Evolutionary conservation across 1,284 basidiomycete genomes (phyloP), one percentile per base, ranked within the genome.

Genomic region (Apiotrichum siamense): DNA sequence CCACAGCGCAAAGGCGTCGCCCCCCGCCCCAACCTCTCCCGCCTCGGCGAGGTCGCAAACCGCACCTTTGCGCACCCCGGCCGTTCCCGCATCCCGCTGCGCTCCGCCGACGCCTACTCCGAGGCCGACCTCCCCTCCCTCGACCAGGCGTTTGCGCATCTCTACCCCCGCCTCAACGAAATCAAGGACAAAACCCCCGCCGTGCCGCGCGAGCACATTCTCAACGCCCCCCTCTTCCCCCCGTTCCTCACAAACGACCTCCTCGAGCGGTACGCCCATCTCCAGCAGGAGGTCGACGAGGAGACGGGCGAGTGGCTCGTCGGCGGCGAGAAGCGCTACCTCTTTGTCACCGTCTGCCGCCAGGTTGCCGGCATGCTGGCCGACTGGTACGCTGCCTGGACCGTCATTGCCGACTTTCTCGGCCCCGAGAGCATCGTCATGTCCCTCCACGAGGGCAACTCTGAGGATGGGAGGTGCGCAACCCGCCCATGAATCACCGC

Each of bases 361-460:
- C 66, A 72, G 55, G 69, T 72, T 7, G 66, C 69, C 55, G 67
- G 66, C 17, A 71, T 71, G 69, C 58, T 71, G 7, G 63, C 61
- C 17, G 69, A 72, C 50, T 72, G 69, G 69, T 72, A 70, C 32
- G 61, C 67, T 4, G 56, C 62, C n/a, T 72, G 67, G 66, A 72
- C 69, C 2, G 67, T 72, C 11, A 47, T 72, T 15, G 66, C 65
- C 24, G 66, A 69, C 44, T 70, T 66, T 44, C 54, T 72, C 1
- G 70, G 70, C 10, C 70, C 70, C 0, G 69, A 70, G 47, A 62
- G 61, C 7, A 49, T 69, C 13, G 57, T 61, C 7, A 65, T 72
- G 40, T 67, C 66, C 1, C 54, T 72, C 6, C 39, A 66, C n/a
- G 70, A 72, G 29, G 29, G 29, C 10, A 31, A 31, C 29, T 31